Conservation (phyloP, 331 rosid genomes). For the Acacia concinna region DNA sequence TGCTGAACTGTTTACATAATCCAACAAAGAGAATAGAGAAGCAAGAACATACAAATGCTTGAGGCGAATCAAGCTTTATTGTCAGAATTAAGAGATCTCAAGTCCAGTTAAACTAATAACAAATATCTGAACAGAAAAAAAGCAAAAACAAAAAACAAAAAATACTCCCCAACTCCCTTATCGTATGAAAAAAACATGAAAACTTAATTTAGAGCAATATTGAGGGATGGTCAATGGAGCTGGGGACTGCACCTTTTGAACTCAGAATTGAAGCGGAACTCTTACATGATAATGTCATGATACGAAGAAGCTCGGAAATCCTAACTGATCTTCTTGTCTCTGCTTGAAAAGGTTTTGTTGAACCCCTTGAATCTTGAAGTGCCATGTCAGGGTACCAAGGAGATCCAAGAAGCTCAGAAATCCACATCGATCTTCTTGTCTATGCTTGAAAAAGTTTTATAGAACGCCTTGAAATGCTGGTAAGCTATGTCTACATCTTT, state of each 20-base stretch:
- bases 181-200: too few species aligned
- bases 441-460: conserved; percentile 69
- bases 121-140: conserved; percentile 15
- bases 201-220: neutral
- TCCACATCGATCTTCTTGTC: conserved; percentile 76
- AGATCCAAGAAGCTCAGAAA: conserved; percentile 34
- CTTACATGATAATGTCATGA: neutral
- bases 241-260: neutral
- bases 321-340: conserved; percentile 66
- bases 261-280: neutral
- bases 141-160: neutral
- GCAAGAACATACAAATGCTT: conserved; percentile 44
- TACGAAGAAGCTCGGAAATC: conserved; percentile 46
- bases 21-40: conserved; percentile 33
- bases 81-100: conserved; percentile 28
- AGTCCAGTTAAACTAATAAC: conserved; percentile 13
- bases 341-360: conserved; percentile 67
- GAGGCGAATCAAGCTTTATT: conserved; percentile 37
- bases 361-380: conserved; percentile 90
- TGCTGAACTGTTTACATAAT: conserved; percentile 35
- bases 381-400: conserved; percentile 26
- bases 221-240: neutral
- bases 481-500: conserved; percentile 86
- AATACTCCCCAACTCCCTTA: neutral
- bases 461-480: conserved; percentile 90